Percentiles rank a stretch among this genome's conserved stretches.
Conservation (phyloP, 1,284 basidiomycete species). For the Stereum hirsutum region DNA sequence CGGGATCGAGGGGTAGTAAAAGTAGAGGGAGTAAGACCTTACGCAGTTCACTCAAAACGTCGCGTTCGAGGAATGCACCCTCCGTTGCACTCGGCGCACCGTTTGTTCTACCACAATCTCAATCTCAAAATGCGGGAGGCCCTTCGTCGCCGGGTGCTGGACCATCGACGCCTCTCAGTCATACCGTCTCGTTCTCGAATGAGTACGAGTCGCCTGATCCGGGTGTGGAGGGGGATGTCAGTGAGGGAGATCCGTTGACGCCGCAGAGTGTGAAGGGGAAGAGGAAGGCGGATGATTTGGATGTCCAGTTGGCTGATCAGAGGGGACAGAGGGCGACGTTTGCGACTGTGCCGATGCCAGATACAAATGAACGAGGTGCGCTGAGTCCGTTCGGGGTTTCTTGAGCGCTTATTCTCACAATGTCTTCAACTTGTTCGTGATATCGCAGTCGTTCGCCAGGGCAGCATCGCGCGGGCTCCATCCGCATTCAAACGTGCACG, state of each 20-base stretch:
- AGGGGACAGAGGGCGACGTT: conserved; percentile 20
- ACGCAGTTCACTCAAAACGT: conserved; percentile 11
- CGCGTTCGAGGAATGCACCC: conserved; percentile 3
- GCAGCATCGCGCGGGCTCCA: background rate
- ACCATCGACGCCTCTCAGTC: background rate
- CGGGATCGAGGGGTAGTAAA: too few relatives aligned
- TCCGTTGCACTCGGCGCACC: too few relatives aligned
- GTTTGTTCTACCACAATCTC: conserved; percentile 8
- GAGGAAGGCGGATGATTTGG: conserved; percentile 40
- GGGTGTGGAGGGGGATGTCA: too few relatives aligned
- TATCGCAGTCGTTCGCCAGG: too few relatives aligned
- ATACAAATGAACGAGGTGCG: too few relatives aligned
- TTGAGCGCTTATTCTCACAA: conserved; percentile 9
- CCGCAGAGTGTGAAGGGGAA: conserved; percentile 27
- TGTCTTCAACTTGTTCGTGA: too few relatives aligned
- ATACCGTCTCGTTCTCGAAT: background rate
- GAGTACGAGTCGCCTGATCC: background rate
- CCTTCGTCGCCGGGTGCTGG: conserved; percentile 2
- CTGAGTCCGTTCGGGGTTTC: conserved; percentile 8
- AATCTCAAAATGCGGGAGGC: conserved; percentile 5
- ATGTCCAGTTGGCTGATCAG: conserved; percentile 37
- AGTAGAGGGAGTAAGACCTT: conserved; percentile 9
- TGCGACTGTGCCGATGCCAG: too few relatives aligned
- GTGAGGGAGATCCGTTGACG: conserved; percentile 1
- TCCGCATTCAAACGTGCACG: too few relatives aligned